These are phyloP conservation scores for Akanthomyces lecanii DNA, from an alignment of 2,329 filamentous ascomycete species.

Conservation along the genomic window DNA sequence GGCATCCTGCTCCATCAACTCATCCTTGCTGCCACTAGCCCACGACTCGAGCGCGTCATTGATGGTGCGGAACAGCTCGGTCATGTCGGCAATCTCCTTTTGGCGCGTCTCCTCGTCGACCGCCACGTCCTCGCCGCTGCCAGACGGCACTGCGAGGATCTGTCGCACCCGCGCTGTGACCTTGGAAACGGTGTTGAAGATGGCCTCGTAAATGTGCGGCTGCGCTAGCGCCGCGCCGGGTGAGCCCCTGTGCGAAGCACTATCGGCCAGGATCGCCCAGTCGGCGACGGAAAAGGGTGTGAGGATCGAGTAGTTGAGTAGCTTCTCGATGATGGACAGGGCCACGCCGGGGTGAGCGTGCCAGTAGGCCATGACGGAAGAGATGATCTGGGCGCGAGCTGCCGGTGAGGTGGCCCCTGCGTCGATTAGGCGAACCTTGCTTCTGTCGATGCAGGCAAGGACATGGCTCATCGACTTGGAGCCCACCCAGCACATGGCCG, in stretches of 20 bases:
- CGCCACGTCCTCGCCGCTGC: constrained; percentile 46
- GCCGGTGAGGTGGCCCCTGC: constrained; percentile 70
- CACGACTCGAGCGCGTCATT: constrained; percentile 73
- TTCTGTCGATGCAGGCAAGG: constrained; percentile 90
- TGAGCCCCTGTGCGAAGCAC: constrained; percentile 44
- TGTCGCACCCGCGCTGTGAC: constrained; percentile 83
- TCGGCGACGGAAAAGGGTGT: constrained; percentile 80
- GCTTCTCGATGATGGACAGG: constrained; percentile 89
- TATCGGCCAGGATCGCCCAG: constrained; percentile 70
- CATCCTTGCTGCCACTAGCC: constrained; percentile 68
- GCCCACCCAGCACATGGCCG: constrained; percentile 86
- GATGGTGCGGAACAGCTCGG: constrained; percentile 74
- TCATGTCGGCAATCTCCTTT: constrained; percentile 69
- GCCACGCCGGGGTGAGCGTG: constrained; percentile 85
- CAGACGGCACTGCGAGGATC: constrained; percentile 59
- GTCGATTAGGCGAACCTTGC: constrained; percentile 80
- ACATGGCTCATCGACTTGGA: constrained; percentile 96
- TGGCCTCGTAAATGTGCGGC: constrained; percentile 81
- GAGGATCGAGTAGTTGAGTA: constrained; percentile 95
- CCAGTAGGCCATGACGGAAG: constrained; percentile 91
- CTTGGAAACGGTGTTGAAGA: constrained; percentile 83
- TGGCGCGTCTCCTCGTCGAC: constrained; percentile 56
- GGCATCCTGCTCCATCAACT: constrained; percentile 66
- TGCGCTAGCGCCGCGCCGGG: constrained; percentile 66
- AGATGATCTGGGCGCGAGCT: constrained; percentile 82